A percentile compares a stretch with the other conserved stretches of the same genome.
Conservation (phyloP, 1,284 basidiomycete species). For the Ustilago nuda region DNA sequence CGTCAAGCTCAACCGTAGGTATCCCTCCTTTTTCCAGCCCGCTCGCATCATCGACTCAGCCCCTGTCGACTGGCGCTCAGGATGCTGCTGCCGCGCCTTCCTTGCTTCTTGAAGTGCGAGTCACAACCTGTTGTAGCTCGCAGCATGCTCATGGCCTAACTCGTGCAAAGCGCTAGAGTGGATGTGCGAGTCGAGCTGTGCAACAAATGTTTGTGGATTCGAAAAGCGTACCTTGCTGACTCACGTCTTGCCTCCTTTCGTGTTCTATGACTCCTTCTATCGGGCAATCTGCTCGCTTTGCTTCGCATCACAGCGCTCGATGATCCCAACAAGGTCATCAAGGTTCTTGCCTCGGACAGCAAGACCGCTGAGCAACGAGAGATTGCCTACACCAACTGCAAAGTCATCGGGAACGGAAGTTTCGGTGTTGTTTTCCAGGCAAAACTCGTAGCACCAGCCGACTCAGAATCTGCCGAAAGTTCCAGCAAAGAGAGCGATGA, state of each 20-base stretch:
- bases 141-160: background rate
- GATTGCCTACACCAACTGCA: slow-evolving; percentile 95
- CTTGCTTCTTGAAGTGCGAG: background rate
- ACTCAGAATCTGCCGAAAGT: slow-evolving; percentile 37
- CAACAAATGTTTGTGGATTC: background rate
- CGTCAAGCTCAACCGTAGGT: slow-evolving; percentile 57
- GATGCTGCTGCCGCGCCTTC: background rate
- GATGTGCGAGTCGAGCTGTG: background rate
- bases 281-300: background rate
- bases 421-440: slow-evolving; percentile 96
- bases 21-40: background rate
- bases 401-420: slow-evolving; percentile 97
- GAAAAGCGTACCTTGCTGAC: background rate
- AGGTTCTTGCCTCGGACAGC: slow-evolving; percentile 93
- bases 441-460: slow-evolving; percentile 72
- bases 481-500: slow-evolving; percentile 70
- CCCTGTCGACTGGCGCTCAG: background rate
- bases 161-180: background rate
- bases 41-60: slow-evolving; percentile 11
- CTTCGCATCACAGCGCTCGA: slow-evolving; percentile 71
- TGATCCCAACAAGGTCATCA: slow-evolving; percentile 93
- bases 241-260: background rate
- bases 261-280: background rate
- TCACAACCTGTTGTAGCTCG: background rate
- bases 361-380: slow-evolving; percentile 89